Base-by-base conservation (phyloP, 352 stramenopile species). In the Globisporangium paroecandrum region DNA sequence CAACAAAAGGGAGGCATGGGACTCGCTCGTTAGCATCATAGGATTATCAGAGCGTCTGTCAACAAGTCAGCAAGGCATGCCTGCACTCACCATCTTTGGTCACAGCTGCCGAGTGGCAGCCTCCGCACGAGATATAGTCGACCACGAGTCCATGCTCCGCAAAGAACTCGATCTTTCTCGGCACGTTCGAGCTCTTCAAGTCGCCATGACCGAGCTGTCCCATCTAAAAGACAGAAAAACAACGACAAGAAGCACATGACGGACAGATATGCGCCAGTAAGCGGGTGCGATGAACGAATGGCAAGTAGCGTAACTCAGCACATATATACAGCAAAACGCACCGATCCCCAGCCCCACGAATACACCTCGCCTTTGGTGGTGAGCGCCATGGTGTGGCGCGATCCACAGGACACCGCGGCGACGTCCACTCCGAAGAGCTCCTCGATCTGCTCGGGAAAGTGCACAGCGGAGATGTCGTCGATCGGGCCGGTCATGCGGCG, bases 331-430 rank as follows among this genome's bases (percentile, higher is more conserved):
- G 18, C 8, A 43, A 6, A 5, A 87, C 80, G 55, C 41, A 93
- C 84, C 69, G 79, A 82, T 73, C 87, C 87, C 87, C 87, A 95
- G 0, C 87, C 87, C 80, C 85, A 95, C 22, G 85, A 87, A 59
- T 86, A 90, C 27, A 93, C 79, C 4, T 82, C 77, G 15, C 85
- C 85, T 10, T 64, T 69, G 8, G 78, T 75, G 27, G 83, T 90
- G 64, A 95, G 81, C 61, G 84, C 87, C 81, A 95, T 90, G 8
- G 83, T 86, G 72, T 95, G 87, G 36, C 87, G 85, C 64, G 87
- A 95, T 38, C 87, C 87, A 68, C 87, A 95, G 1, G 87, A 95
- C 51, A 89, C 79, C 0, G 85, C 84, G 36, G 83, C 66, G 41
- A 93, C 60, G 55, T 91, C 84, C 53, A 89, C 72, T 54, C 71